Base-by-base conservation (phyloP, 2,329 filamentous ascomycete genomes). In the Neonectria sp. region DNA sequence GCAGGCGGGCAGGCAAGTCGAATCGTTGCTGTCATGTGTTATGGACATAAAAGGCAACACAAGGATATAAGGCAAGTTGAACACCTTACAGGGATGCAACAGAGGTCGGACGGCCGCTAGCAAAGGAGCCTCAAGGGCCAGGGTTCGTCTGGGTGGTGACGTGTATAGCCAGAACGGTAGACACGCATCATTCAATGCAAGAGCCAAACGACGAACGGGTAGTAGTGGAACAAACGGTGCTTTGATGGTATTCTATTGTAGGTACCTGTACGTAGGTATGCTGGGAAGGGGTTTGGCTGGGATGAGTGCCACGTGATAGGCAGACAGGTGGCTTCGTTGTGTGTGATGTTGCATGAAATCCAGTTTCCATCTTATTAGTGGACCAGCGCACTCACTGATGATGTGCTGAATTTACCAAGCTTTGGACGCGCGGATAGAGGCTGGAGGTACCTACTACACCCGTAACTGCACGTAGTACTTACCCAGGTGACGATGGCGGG, bases 61-160 rank as follows among this genome's bases (percentile, higher is more conserved):
- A 21, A 40, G n/a, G 15, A 40, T 40, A n/a, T n/a, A 7, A 40
- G 15, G 15, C 37, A 40, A 17, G 37, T n/a, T 40, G 37, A 40
- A 21, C 21, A 21, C 21, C 21, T 7, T n/a, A 8, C n/a, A 17
- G 37, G 37, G 35, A 37, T 17, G 35, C 35, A 37, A 17, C 35
- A 37, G 37, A 49, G 25, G 46, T 49, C 29, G 13, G 46, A 49
- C 46, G 13, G 46, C 46, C 46, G 46, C 46, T 49, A 51, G 48
- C 17, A 9, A 31, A 51, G 29, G 51, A 53, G 51, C 31, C 31
- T 35, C 31, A 35, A 53, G 51, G 31, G 9, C 51, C 31, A 25
- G 29, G 51, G 31, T 53, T 35, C 15, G 5, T 4, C 7, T 2
- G n/a, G 37, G 37, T 40, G n/a, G 29, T 35, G 51, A 35, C 51